Percentiles rank a stretch among this genome's conserved stretches.
Evolutionary conservation across 2,329 filamentous ascomycete genomes (phyloP).

Genomic region (Cordyceps fumosorosea): DNA sequence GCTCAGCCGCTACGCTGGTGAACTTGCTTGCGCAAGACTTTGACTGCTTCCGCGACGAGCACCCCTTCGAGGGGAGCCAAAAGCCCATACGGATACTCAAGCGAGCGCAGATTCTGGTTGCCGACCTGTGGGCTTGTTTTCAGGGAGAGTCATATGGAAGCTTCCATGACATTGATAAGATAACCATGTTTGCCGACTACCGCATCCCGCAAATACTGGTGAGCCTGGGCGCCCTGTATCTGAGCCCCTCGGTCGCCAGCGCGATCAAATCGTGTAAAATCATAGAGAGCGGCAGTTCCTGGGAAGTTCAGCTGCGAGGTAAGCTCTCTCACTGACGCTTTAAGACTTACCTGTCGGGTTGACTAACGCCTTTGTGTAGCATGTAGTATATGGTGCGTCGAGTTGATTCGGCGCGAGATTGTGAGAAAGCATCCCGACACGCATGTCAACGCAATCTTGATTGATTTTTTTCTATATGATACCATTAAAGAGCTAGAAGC

Average conservation of each 20-base stretch:
- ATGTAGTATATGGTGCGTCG: constrained; percentile 94
- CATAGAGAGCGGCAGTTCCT: constrained; percentile 65
- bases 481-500: constrained; percentile 79
- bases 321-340: constrained; percentile 16
- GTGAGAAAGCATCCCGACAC: constrained; percentile 62
- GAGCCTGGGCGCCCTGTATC: constrained; percentile 72
- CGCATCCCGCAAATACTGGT: constrained; percentile 91
- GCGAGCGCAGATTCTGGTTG: constrained; percentile 90
- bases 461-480: constrained; percentile 97
- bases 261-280: constrained; percentile 58
- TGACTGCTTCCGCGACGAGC: constrained; percentile 77
- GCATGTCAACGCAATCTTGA: constrained; percentile 77
- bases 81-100: constrained; percentile 77
- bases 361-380: constrained; percentile 37
- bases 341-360: neutral
- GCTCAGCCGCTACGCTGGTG: constrained; percentile 77
- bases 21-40: constrained; percentile 81
- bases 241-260: constrained; percentile 71
- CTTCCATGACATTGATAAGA: constrained; percentile 86
- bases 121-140: constrained; percentile 95
- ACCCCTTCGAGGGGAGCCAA: constrained; percentile 62
- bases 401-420: constrained; percentile 80
- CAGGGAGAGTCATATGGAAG: constrained; percentile 70
- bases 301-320: constrained; percentile 86
- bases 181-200: constrained; percentile 99